Conservation (phyloP, 371 early-diverging fungal genomes). For the Synchytrium microbalum region DNA sequence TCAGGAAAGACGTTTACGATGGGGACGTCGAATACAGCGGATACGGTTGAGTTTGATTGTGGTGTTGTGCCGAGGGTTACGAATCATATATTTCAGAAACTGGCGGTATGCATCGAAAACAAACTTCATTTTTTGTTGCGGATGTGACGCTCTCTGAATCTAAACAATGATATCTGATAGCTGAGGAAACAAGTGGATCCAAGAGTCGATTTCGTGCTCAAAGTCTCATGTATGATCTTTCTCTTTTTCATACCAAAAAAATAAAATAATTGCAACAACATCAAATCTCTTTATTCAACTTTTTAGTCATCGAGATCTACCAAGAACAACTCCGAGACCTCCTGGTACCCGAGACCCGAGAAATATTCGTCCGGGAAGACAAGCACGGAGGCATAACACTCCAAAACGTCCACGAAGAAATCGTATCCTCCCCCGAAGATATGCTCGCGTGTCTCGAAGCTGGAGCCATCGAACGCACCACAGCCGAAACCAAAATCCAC, state of each 20-base stretch:
- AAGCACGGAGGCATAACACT: constrained; percentile 26
- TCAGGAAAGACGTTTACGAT: constrained; percentile 36
- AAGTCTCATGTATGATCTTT: too few relatives aligned
- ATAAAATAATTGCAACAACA: neutral
- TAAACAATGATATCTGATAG: too few relatives aligned
- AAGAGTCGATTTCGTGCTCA: too few relatives aligned
- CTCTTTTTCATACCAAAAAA: neutral
- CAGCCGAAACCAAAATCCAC: constrained; percentile 39
- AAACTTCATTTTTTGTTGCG: neutral
- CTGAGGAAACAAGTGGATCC: too few relatives aligned
- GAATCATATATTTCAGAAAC: neutral
- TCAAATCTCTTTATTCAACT: constrained; percentile 10
- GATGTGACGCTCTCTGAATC: too few relatives aligned
- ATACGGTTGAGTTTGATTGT: constrained; percentile 11
- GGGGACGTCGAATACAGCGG: constrained; percentile 22
- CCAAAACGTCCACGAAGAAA: constrained; percentile 22
- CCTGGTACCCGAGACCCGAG: constrained; percentile 24
- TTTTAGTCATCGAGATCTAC: constrained; percentile 39
- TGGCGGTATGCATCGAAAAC: neutral
- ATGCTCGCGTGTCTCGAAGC: constrained; percentile 21
- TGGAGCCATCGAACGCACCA: constrained; percentile 31
- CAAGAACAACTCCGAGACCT: constrained; percentile 43
- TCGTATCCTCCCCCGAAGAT: constrained; percentile 16
- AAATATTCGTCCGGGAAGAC: constrained; percentile 34
- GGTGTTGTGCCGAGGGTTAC: constrained; percentile 34